Base-by-base conservation (phyloP, 192 early-diverging fungal species). In the Ambispora gerdemannii region DNA sequence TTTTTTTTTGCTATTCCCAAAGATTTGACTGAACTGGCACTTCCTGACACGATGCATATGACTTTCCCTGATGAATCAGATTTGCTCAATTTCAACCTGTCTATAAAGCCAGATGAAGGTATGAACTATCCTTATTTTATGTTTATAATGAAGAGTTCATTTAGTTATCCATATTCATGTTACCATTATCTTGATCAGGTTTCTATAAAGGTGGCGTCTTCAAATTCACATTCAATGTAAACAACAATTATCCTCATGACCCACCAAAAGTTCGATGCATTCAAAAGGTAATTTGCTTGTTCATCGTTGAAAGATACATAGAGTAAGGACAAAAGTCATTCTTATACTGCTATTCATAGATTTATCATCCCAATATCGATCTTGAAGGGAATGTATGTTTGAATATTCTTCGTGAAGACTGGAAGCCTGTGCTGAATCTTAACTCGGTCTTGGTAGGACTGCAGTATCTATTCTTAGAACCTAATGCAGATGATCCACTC, bases 361-460 rank as follows among this genome's bases (percentile, higher is more conserved):
- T 98, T 58, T 98, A 94, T 79, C 97, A 98, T 78, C 97, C 97
- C 11, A 98, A 98, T 77, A 96, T 98, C 75, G 93, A 98, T 72
- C 80, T 94, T 6, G 92, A 95, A 58, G 97, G 97, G 50, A 95
- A 97, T 50, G 91, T 98, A 34, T 98, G 97, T 72, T 81, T 98
- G 30, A 97, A 97, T 78, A 93, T 98, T 68, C 80, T 98, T 71
- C 89, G 97, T 67, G 95, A 98, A 76, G 95, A 98, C 78, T 98
- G 97, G 97, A 96, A 95, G 74, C 97, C 97, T 2, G 97, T 97
- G n/a, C 83, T 97, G 59, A 95, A 91, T 73, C 84, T 99, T 59
- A 90, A 94, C 75, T 83, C 93, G 47, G 87, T 97, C 30, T 73
- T 97, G 68, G 90, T 99, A 67, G 95, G 95, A 4, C 75, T 98